Evolutionary conservation across 2,329 filamentous ascomycete genomes (phyloP).

Genomic region (Diaporthe vexans): DNA sequence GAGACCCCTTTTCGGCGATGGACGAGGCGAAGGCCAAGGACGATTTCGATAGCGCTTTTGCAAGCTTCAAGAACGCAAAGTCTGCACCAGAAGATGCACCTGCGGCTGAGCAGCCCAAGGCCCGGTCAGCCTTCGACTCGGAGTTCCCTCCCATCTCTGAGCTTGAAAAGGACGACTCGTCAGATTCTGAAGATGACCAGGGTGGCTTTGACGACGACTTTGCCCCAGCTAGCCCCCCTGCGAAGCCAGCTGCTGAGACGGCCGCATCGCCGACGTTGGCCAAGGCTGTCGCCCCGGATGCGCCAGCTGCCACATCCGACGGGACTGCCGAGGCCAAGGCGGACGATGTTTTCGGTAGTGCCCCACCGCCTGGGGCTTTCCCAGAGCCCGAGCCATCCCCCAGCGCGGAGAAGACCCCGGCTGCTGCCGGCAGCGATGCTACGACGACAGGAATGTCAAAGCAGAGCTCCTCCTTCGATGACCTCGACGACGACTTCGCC

Average conservation of each 20-base stretch:
- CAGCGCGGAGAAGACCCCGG: conserved; percentile 50
- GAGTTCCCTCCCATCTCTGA: conserved; percentile 97
- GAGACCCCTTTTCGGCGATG: conserved; percentile 67
- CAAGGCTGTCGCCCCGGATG: conserved; percentile 50
- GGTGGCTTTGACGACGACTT: conserved; percentile 97
- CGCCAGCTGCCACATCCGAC: conserved; percentile 12
- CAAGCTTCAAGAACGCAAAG: conserved; percentile 74
- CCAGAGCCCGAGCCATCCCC: conserved; percentile 45
- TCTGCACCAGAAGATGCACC: conserved; percentile 57
- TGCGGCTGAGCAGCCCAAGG: conserved; percentile 57
- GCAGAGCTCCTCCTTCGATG: conserved; percentile 74
- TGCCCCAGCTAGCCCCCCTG: conserved; percentile 70
- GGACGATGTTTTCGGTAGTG: conserved; percentile 60
- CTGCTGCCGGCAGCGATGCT: conserved; percentile 48
- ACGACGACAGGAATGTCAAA: conserved; percentile 51
- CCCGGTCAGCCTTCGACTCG: conserved; percentile 70
- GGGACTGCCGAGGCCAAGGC: conserved; percentile 43
- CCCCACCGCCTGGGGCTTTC: conserved; percentile 45
- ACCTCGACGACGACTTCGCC: conserved; percentile 85
- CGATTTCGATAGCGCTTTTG: conserved; percentile 89
- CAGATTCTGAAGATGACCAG: conserved; percentile 81
- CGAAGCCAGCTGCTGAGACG: conserved; percentile 49
- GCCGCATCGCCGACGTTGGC: conserved; percentile 47
- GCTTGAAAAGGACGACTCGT: conserved; percentile 85
- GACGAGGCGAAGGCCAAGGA: conserved; percentile 77